Conservation (phyloP, 345 rosid species). For the Pugionium dolabratum region DNA sequence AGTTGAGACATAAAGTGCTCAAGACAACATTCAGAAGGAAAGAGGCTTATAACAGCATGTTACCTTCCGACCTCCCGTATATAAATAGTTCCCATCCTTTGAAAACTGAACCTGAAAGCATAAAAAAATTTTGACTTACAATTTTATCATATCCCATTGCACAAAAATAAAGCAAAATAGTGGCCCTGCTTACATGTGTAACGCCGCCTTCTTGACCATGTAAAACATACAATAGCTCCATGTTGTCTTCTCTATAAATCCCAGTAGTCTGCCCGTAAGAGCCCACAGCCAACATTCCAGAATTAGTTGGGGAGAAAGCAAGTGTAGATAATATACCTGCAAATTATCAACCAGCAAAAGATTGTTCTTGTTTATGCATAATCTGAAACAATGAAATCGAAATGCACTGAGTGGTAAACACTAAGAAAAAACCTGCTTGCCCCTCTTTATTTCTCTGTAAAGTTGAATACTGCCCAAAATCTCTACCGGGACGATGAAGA, state of each 20-base stretch:
- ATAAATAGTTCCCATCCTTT: conserved; percentile 89
- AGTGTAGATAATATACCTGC: conserved; percentile 84
- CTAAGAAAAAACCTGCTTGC: conserved; percentile 64
- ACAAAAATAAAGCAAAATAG: conserved; percentile 8
- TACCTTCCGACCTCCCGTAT: conserved; percentile 95
- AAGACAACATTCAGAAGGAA: conserved; percentile 3
- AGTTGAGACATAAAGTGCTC: neutral
- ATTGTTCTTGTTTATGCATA: neutral
- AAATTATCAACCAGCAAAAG: conserved; percentile 26
- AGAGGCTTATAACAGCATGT: neutral
- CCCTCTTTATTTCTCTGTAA: conserved; percentile 86
- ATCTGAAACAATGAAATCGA: neutral
- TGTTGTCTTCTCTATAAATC: conserved; percentile 85
- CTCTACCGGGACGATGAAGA: conserved; percentile 96
- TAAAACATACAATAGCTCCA: conserved; percentile 87
- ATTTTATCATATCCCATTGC: conserved; percentile 23
- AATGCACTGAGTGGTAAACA: neutral
- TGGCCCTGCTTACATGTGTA: conserved; percentile 70
- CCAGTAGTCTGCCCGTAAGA: conserved; percentile 89
- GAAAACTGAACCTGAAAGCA: conserved; percentile 82
- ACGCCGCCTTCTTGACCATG: conserved; percentile 98
- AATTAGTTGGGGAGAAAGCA: conserved; percentile 77
- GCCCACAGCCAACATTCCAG: conserved; percentile 89
- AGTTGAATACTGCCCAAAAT: conserved; percentile 69
- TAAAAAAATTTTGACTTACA: conserved; percentile 4